Conservation (phyloP, 106 monocot genomes). For the Iris macrosiphon region DNA sequence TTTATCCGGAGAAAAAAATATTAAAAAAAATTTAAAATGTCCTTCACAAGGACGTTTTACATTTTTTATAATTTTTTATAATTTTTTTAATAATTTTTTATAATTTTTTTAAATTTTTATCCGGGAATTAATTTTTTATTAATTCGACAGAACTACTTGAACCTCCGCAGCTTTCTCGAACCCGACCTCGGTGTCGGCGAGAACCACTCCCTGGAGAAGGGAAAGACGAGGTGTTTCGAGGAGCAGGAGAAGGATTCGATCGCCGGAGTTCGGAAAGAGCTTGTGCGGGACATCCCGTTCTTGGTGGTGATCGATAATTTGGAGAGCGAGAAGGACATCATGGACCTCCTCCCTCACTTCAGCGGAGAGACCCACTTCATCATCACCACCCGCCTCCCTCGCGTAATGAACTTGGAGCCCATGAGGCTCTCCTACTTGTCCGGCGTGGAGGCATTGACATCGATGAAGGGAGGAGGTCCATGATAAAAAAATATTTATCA, state of each 20-base stretch:
- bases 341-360: constrained; percentile 61
- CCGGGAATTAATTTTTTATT: too few relatives aligned
- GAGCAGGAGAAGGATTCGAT: constrained; percentile 73
- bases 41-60: too few relatives aligned
- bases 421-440: constrained; percentile 67
- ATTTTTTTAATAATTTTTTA: too few relatives aligned
- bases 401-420: constrained; percentile 63
- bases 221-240: constrained; percentile 50
- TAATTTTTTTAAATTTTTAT: too few relatives aligned
- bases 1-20: too few relatives aligned
- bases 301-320: constrained; percentile 60
- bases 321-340: constrained; percentile 67
- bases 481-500: too few relatives aligned
- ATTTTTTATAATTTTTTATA: too few relatives aligned
- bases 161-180: constrained; percentile 44
- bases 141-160: constrained; percentile 70
- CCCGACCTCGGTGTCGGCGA: constrained; percentile 38
- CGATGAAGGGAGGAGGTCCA: constrained; percentile 71
- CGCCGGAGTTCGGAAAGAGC: constrained; percentile 47
- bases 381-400: constrained; percentile 57
- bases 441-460: constrained; percentile 54
- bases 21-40: too few relatives aligned
- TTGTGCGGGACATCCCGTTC: constrained; percentile 60
- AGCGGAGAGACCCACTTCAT: constrained; percentile 69
- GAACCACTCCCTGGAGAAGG: constrained; percentile 34